A percentile compares a stretch with the other conserved stretches of the same genome.
These are phyloP conservation scores for Quercus alba DNA, from an alignment of 306 rosid genomes.

Conservation along the genomic window DNA sequence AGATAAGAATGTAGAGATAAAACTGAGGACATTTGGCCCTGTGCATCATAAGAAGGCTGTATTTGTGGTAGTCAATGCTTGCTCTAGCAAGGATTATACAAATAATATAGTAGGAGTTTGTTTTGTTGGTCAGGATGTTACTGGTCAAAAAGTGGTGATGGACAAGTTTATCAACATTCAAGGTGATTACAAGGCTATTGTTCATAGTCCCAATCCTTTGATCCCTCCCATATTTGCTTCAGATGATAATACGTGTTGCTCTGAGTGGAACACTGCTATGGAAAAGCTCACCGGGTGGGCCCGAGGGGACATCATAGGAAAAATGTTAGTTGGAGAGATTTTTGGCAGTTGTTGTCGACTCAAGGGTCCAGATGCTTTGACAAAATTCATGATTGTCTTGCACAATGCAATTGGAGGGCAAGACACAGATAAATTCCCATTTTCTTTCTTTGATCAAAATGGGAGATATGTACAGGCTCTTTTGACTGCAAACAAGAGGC, in stretches of 20 bases:
- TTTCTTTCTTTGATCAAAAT: slow-evolving; percentile 68
- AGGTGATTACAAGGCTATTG: slow-evolving; percentile 94
- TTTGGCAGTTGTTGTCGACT: slow-evolving; percentile 87
- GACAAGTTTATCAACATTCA: slow-evolving; percentile 95
- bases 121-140: slow-evolving; percentile 98
- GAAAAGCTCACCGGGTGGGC: slow-evolving; percentile 95
- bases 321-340: slow-evolving; percentile 92
- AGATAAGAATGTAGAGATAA: slow-evolving; percentile 90
- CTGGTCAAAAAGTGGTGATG: slow-evolving; percentile 92
- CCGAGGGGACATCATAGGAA: slow-evolving; percentile 67
- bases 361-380: slow-evolving; percentile 82
- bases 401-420: slow-evolving; percentile 87
- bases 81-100: slow-evolving; percentile 90
- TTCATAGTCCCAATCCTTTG: slow-evolving; percentile 89
- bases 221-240: slow-evolving; percentile 99
- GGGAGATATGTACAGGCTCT: slow-evolving; percentile 83
- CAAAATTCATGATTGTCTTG: slow-evolving; percentile 94
- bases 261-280: slow-evolving; percentile 98
- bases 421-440: slow-evolving; percentile 75
- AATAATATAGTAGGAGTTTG: slow-evolving; percentile 90
- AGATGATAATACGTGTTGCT: slow-evolving; percentile 93
- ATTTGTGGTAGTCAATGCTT: slow-evolving; percentile 93
- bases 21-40: slow-evolving; percentile 80
- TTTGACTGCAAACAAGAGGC: slow-evolving; percentile 89
- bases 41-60: slow-evolving; percentile 60